Base-by-base conservation (phyloP, 352 stramenopile species). In the Pilasporangium apinafurcum region DNA sequence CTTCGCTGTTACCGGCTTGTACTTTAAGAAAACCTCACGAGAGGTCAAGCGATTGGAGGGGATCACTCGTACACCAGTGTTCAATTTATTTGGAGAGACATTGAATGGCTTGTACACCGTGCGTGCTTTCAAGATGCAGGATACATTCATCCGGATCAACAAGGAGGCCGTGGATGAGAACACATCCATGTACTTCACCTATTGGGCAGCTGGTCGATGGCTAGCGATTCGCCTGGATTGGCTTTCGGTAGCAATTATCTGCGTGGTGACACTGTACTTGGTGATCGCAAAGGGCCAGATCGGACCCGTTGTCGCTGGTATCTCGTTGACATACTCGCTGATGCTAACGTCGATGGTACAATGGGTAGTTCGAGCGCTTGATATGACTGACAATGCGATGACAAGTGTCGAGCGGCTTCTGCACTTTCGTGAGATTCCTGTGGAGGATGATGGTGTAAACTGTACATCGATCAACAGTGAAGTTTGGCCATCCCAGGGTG, bases 21-120 rank as follows among this genome's bases (percentile, higher is more conserved):
- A 96, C 55, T 97, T 95, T 62, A 80, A 96, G 31, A 59, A 65
- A 30, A 80, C 63, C 3, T 71, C 78, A 44, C 52, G 67, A 13
- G 93, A 98, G 48, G 58, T 98, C 12, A 97, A 98, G 68, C 76
- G 95, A 8, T 73, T 98, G 16, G 95, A 99, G 51, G 83, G 83
- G 8, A 65, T 98, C 52, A 72, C 54, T 3, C 53, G 67, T 14
- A 65, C 83, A n/a, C 95, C 95, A 10, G 78, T 99, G n/a, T 98
- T 96, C 68, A 82, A 83, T 8, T 64, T 97, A 29, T 75, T 98
- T n/a, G 68, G 67, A 10, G 92, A 98, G 65, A 96, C 75, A 16
- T 55, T 98, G 8, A 81, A 81, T 45, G 96, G 96, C 5, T 67
- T 98, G 8, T 48, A 86, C 2, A 98, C 86, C 4, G 97, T 98